phyloP scores from a whole-genome alignment of 2,329 filamentous ascomycete species.

The Aspergillus persii region DNA sequence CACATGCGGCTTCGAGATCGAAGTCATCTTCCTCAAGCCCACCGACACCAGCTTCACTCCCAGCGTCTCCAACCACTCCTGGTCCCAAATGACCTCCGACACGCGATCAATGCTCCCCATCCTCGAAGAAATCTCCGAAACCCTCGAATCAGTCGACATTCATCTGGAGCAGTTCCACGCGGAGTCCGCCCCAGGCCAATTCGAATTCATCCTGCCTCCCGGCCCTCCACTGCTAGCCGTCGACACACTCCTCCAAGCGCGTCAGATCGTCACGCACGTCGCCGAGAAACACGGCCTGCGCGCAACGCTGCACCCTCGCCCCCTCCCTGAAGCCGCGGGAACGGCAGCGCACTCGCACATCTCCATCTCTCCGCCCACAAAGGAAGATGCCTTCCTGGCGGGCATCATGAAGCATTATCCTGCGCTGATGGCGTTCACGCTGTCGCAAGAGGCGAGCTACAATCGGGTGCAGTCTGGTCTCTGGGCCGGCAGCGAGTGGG shows the following conservation, averaged over 20 bases:
- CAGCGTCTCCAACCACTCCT: constrained; percentile 64
- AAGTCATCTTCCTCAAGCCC: constrained; percentile 65
- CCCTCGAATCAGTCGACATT: constrained; percentile 62
- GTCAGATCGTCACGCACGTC: constrained; percentile 65
- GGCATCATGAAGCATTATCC: constrained; percentile 66
- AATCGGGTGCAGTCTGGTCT: constrained; percentile 64
- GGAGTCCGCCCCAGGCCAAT: constrained; percentile 71
- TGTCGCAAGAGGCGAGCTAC: constrained; percentile 67
- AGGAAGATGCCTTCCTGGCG: constrained; percentile 63
- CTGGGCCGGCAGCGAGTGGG: constrained; percentile 77
- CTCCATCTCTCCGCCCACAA: constrained; percentile 56
- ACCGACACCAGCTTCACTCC: constrained; percentile 42
- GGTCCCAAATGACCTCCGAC: constrained; percentile 65
- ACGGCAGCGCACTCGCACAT: constrained; percentile 67
- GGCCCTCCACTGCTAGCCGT: constrained; percentile 64
- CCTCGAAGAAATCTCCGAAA: constrained; percentile 63
- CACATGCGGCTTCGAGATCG: constrained; percentile 76
- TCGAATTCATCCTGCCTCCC: constrained; percentile 70
- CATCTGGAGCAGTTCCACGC: constrained; percentile 71
- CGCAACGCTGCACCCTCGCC: constrained; percentile 73
- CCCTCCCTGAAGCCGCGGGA: constrained; percentile 53
- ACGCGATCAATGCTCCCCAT: constrained; percentile 57
- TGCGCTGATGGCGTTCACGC: constrained; percentile 66
- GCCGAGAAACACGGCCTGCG: constrained; percentile 62
- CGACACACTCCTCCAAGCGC: constrained; percentile 68